phyloP scores from a whole-genome alignment of 1,284 basidiomycete species.

The Ceratobasidium sp. region DNA sequence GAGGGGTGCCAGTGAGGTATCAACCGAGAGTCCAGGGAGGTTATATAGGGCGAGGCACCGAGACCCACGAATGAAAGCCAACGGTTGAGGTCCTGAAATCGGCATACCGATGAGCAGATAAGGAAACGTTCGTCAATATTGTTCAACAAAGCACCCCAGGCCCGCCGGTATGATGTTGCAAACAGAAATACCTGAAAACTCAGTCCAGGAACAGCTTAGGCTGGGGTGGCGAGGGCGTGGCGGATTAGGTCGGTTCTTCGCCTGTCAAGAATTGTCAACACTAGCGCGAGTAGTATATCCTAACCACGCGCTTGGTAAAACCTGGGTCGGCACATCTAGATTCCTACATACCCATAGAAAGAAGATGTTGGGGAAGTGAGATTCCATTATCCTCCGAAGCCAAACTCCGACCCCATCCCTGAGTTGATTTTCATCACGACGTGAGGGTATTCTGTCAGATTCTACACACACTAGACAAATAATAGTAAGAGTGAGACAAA shows the following conservation, averaged over 20 bases:
- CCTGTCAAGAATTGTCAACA: conserved; percentile 19
- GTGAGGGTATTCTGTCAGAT: background rate
- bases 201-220: conserved; percentile 41
- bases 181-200: background rate
- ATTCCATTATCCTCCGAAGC: conserved; percentile 10
- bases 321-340: conserved; percentile 8
- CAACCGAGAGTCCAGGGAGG: background rate
- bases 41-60: conserved; percentile 26
- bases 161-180: background rate
- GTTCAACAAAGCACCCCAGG: conserved; percentile 16
- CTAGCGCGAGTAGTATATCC: conserved; percentile 4
- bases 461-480: too few relatives aligned
- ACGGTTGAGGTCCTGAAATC: conserved; percentile 27
- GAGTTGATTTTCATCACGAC: conserved; percentile 13
- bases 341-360: conserved; percentile 19
- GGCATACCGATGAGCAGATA: conserved; percentile 24
- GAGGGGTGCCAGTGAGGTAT: conserved; percentile 16
- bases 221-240: conserved; percentile 27
- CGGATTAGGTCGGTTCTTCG: conserved; percentile 16
- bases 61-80: conserved; percentile 6
- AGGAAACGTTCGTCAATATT: background rate
- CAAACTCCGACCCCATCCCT: conserved; percentile 27
- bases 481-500: too few relatives aligned
- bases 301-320: conserved; percentile 39
- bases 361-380: conserved; percentile 13